Evolutionary conservation across 2,329 filamentous ascomycete species (phyloP), one percentile per base, ranked within the genome.

Genomic region (Gnomoniopsis smithogilvyi): DNA sequence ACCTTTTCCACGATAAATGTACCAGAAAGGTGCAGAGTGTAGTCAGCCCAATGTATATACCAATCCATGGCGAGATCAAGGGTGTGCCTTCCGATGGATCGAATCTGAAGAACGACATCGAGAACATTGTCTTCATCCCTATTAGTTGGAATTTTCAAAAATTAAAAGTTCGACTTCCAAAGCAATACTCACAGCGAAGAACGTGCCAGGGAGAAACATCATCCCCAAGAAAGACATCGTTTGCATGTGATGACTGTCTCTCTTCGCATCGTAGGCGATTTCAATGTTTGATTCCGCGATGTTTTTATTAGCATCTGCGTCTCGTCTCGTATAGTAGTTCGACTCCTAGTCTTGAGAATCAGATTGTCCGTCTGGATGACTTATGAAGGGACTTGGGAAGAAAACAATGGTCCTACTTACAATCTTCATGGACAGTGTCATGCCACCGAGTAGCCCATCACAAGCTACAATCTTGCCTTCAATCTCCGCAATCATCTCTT

Each of bases 121-220:
- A 67, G 49, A 67, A 67, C 30, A 67, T 47, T 0, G 65, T 63
- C 63, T 67, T 7, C 0, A 12, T 30, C 6, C 6, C n/a, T 17
- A 43, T n/a, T 30, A n/a, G 8, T 10, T 48, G 6, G 15, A 14
- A 1, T 15, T 6, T 3, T 43, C 6, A 38, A 12, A 10, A 6
- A n/a, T n/a, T n/a, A n/a, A 26, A 19, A 8, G 34, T 21, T 10
- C 15, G 11, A 8, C 4, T 17, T 14, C n/a, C n/a, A n/a, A 2
- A 19, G 17, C n/a, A 12, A 2, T 1, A 53, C 65, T 61, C 50
- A 67, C 65, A 1, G 65, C 65, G 3, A 68, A 54, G 51, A 66
- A 67, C 1, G 65, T 67, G 2, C 63, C 66, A 1, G 66, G 64
- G 3, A 68, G 60, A 38, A 68, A 66, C 2, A 67, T 61, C 65